Evolutionary conservation across 441 rosid genomes (phyloP), one percentile per base, ranked within the genome.

Genomic region (Mallotus japonicus): DNA sequence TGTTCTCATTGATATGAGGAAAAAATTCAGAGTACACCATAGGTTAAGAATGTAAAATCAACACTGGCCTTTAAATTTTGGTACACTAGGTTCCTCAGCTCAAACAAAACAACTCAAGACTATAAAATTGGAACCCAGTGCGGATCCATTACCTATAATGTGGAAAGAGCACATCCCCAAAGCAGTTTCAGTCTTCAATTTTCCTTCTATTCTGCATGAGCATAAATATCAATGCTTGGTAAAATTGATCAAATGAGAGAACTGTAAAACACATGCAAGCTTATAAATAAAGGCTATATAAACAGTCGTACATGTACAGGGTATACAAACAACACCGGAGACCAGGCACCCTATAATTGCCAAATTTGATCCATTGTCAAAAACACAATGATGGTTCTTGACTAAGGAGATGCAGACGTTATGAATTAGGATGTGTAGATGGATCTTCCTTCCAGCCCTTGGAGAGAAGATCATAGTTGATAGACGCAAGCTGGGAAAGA

Each of bases 381-480:
- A 78, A 34, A 55, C 47, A 22, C 69, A 15, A 74, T 46, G 68
- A 65, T 53, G 28, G 73, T 57, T 73, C 81, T 65, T 51, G 63
- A 73, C 56, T 55, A 62, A 46, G 62, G 34, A 59, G 60, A 69
- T 40, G 17, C 62, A 50, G 11, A 62, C 24, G 75, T 77, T 86
- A 90, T 65, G 82, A 71, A 69, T 76, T 83, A 49, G 89, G 79
- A 75, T 85, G 86, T 70, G 80, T 74, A 6, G 88, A 84, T 34
- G 83, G 87, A 66, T 90, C 96, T 32, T 96, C 99, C 85, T 93
- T 96, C 90, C 85, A 93, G 73, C 99, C 98, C 84, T 93, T 93
- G 3, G 99, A 92, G 64, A 96, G 91, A 80, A 96, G 91, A 84
- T 96, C 98, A 40, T 92, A 93, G 90, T 96, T 96, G 86, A 96